Conservation (phyloP, 768 basidiomycete species). For the Termitomyces sp. region DNA sequence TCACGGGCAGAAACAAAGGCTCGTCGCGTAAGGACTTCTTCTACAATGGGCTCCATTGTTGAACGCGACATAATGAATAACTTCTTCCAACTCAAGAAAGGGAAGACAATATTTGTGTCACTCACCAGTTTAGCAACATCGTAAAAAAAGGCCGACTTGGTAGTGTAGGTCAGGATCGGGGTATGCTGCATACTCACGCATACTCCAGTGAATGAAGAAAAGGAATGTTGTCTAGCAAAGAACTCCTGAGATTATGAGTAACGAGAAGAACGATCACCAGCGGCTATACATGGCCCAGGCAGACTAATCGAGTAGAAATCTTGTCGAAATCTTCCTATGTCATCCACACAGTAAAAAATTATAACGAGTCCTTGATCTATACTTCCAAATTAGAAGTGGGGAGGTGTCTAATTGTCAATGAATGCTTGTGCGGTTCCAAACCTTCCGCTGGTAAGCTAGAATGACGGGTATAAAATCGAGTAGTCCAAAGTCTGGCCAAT, state of each 20-base stretch:
- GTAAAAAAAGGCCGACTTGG: not conserved
- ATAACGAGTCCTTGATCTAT: not conserved
- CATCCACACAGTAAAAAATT: not conserved
- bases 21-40: too few relatives aligned
- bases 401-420: not conserved
- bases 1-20: too few relatives aligned
- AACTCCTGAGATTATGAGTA: not conserved
- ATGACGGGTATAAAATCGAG: constrained; percentile 85
- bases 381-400: not conserved
- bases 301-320: not conserved
- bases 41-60: not conserved
- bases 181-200: not conserved
- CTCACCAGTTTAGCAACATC: not conserved
- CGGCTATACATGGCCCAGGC: not conserved
- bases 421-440: constrained; percentile 40
- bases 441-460: constrained; percentile 82
- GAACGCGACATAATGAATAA: too few relatives aligned
- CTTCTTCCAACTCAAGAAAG: not conserved
- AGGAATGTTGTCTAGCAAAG: not conserved
- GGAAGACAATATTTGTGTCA: not conserved
- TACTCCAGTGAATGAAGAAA: not conserved
- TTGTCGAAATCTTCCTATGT: not conserved
- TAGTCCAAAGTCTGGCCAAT: constrained; percentile 94
- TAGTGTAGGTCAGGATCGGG: not conserved
- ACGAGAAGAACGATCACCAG: not conserved